Conservation (phyloP, 164 flowering plant species). For the Stephania yunnanensis region DNA sequence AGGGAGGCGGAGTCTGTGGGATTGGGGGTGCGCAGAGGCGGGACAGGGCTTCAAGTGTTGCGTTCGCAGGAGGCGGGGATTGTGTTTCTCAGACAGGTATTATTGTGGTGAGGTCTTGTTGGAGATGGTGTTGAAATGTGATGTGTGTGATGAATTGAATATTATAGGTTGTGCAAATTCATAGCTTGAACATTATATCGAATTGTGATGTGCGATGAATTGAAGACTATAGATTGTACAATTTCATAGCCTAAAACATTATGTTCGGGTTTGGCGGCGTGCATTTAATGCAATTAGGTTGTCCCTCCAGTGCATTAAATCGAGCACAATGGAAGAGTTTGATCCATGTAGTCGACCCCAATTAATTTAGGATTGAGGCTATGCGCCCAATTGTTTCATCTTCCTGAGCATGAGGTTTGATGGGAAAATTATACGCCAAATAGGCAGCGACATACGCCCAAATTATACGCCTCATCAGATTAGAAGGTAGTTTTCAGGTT, state of each 20-base stretch:
- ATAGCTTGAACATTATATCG: too few relatives aligned
- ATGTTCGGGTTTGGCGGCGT: not conserved
- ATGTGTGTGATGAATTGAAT: too few relatives aligned
- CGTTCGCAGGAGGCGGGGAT: conserved; percentile 61
- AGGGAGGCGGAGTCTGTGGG: conserved; percentile 30
- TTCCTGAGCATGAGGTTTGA: not conserved
- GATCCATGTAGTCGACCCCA: too few relatives aligned
- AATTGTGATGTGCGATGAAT: not conserved
- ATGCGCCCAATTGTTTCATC: not conserved
- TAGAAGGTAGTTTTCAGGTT: not conserved
- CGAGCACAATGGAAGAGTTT: too few relatives aligned
- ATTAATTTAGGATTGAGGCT: too few relatives aligned
- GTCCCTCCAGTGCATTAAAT: too few relatives aligned
- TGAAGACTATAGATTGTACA: not conserved
- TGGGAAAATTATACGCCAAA: not conserved
- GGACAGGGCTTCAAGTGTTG: conserved; percentile 59
- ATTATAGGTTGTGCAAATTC: too few relatives aligned
- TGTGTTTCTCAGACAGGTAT: conserved; percentile 77
- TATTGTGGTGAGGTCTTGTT: not conserved
- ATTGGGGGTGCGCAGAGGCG: conserved; percentile 11
- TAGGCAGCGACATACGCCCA: not conserved
- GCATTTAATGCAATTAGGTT: not conserved
- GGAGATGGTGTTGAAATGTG: too few relatives aligned
- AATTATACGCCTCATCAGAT: not conserved
- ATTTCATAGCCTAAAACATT: not conserved